phyloP scores from a whole-genome alignment of 1,139 yeast genomes.

The Geotrichum siamense region DNA sequence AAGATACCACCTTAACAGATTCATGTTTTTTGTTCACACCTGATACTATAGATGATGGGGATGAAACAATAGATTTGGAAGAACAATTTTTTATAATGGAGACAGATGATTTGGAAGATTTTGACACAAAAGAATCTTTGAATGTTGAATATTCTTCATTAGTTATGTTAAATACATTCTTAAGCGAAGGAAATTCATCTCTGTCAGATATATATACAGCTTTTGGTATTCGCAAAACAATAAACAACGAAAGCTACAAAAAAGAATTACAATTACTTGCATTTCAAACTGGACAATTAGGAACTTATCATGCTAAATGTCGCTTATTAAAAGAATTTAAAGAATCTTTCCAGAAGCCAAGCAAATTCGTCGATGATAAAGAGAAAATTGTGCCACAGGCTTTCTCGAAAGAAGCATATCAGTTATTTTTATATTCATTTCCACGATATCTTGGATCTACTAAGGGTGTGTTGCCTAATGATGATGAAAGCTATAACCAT shows the following conservation, averaged over 20 bases:
- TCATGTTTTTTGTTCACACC: neutral
- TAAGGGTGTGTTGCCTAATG: neutral
- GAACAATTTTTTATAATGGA: neutral
- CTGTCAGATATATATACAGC: neutral
- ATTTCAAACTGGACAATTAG: neutral
- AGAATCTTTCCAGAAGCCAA: neutral
- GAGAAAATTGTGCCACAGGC: neutral
- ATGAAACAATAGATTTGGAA: neutral
- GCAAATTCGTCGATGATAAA: too few relatives aligned
- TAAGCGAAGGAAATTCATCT: neutral
- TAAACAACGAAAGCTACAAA: too few relatives aligned
- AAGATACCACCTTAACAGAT: neutral
- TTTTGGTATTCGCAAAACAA: neutral
- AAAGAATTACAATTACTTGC: neutral
- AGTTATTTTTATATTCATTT: neutral
- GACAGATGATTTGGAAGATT: constrained; percentile 9
- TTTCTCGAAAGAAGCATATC: neutral
- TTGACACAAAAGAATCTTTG: constrained; percentile 5
- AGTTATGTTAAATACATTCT: constrained; percentile 6
- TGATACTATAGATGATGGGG: neutral
- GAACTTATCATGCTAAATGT: neutral
- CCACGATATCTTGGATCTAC: neutral
- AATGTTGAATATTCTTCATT: constrained; percentile 8
- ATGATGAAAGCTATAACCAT: neutral
- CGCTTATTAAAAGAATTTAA: neutral